Evolutionary conservation across 2,329 filamentous ascomycete genomes (phyloP).

Genomic region (Aureobasidium sp.): DNA sequence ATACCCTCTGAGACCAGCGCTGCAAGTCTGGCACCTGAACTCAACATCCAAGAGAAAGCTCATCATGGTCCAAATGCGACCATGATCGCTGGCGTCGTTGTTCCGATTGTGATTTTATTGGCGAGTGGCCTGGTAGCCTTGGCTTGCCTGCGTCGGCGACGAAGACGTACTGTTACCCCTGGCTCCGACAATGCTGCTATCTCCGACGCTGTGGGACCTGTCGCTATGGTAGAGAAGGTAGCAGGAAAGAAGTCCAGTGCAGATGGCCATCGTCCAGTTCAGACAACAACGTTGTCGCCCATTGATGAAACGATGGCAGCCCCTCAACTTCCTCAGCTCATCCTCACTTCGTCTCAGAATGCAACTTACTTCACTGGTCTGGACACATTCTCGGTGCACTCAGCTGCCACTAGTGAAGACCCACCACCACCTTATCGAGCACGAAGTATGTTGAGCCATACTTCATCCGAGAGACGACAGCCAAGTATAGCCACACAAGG

Average conservation of each 20-base stretch:
- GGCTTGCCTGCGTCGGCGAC: neutral
- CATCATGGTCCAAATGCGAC: neutral
- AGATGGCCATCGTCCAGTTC: neutral
- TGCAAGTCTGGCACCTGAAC: neutral
- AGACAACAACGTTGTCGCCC: neutral
- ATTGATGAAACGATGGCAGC: neutral
- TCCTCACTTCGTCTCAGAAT: conserved; percentile 7
- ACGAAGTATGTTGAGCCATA: conserved; percentile 1
- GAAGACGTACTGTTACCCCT: neutral
- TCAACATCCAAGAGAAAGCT: neutral
- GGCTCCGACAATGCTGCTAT: neutral
- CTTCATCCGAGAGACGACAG: neutral
- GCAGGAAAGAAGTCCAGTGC: neutral
- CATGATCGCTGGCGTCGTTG: neutral
- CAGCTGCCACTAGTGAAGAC: conserved; percentile 3
- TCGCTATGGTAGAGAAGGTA: neutral
- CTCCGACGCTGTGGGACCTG: neutral
- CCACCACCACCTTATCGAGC: conserved; percentile 11
- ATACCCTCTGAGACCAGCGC: neutral
- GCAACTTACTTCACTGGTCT: conserved; percentile 12
- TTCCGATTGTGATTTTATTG: neutral
- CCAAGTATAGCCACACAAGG: neutral
- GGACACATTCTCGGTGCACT: conserved; percentile 6
- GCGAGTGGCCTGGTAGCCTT: neutral
- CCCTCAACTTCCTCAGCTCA: neutral